Percentiles rank a stretch among this genome's conserved stretches.
phyloP scores from a whole-genome alignment of 2,329 filamentous ascomycete species.

The Neofusicoccum umdonicola region DNA sequence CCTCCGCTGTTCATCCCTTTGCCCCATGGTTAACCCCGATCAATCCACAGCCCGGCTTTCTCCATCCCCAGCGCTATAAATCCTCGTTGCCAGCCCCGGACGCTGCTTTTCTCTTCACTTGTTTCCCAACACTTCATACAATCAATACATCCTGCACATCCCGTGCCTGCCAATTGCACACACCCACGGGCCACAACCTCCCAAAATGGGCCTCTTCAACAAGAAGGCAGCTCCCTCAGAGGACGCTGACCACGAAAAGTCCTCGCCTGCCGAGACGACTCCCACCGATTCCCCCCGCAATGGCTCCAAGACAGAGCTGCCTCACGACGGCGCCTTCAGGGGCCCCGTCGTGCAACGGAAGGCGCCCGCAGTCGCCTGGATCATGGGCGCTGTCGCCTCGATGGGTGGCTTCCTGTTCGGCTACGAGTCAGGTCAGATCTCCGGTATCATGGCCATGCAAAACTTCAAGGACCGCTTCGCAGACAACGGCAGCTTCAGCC shows the following conservation, averaged over 20 bases:
- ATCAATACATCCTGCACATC: neutral
- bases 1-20: constrained; percentile 8
- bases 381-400: constrained; percentile 58
- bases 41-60: constrained; percentile 5
- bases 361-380: constrained; percentile 30
- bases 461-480: constrained; percentile 60
- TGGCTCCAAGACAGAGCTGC: neutral
- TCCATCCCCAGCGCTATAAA: constrained; percentile 15
- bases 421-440: constrained; percentile 54
- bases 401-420: constrained; percentile 64
- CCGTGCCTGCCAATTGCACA: constrained; percentile 10
- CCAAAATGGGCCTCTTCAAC: constrained; percentile 18
- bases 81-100: neutral
- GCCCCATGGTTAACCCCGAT: constrained; percentile 17
- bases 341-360: neutral
- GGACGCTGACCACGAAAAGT: constrained; percentile 8
- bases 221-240: constrained; percentile 7
- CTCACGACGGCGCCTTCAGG: neutral
- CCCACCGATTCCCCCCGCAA: constrained; percentile 13
- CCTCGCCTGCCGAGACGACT: constrained; percentile 16
- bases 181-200: neutral
- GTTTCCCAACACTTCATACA: constrained; percentile 1
- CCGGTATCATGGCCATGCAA: constrained; percentile 39
- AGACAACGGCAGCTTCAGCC: constrained; percentile 24
- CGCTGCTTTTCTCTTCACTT: constrained; percentile 2